Conservation (phyloP, 257 asterid species). For the Gentiana macrophylla region DNA sequence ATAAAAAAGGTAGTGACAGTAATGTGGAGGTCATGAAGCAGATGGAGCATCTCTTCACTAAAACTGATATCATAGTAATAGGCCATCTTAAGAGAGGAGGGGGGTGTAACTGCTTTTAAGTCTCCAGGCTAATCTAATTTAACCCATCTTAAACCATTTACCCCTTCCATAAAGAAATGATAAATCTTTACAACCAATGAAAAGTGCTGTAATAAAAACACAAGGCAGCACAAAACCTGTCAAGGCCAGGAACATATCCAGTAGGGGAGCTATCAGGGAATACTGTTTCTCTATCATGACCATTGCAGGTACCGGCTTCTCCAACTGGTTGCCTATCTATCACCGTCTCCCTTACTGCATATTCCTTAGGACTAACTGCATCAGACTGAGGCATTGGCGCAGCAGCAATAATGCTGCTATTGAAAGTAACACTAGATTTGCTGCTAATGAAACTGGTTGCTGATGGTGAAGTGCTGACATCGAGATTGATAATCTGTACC, state of each 20-base stretch:
- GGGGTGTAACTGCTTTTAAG: no score
- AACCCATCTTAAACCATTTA: no score
- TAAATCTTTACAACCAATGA: neutral
- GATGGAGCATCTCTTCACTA: neutral
- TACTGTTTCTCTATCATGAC: constrained; percentile 24
- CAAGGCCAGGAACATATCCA: constrained; percentile 31
- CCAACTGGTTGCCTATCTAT: constrained; percentile 35
- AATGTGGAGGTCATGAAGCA: neutral
- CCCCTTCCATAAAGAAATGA: no score
- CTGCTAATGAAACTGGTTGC: constrained; percentile 68
- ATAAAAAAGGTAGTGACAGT: no score
- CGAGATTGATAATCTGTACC: constrained; percentile 34
- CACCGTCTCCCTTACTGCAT: constrained; percentile 41
- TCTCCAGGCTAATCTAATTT: no score
- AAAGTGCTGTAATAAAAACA: neutral
- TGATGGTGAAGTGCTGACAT: constrained; percentile 48
- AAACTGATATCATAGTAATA: neutral
- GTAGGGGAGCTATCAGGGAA: constrained; percentile 26
- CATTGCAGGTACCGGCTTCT: constrained; percentile 21
- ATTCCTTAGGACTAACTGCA: constrained; percentile 46
- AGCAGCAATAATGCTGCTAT: constrained; percentile 46
- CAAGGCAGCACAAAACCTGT: constrained; percentile 32
- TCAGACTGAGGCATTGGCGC: constrained; percentile 50
- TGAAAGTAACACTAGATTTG: constrained; percentile 71
- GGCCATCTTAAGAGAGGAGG: neutral